These are phyloP conservation scores for Schrenkiella parvula DNA, from an alignment of 345 rosid genomes.

Conservation along the genomic window DNA sequence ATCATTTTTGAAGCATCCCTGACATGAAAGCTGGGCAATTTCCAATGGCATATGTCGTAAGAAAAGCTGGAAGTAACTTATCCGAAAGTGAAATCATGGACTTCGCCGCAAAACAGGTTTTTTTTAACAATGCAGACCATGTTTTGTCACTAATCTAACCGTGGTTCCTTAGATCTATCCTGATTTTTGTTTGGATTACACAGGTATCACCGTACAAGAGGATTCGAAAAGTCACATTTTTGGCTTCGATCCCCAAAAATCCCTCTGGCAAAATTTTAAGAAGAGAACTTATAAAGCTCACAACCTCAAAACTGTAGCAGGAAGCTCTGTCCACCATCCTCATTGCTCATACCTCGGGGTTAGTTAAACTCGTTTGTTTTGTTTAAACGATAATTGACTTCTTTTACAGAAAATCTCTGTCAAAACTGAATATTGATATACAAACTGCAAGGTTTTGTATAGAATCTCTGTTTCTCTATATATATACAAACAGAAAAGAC, in stretches of 20 bases:
- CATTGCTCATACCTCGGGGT: neutral
- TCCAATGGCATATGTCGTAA: constrained; percentile 34
- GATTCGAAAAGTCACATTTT: constrained; percentile 60
- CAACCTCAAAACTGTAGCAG: constrained; percentile 35
- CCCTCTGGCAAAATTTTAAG: constrained; percentile 76
- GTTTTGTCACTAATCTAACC: neutral
- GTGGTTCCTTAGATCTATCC: neutral
- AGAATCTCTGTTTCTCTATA: constrained; percentile 10
- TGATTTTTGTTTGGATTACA: neutral
- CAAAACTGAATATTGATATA: constrained; percentile 25
- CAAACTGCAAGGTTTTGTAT: constrained; percentile 6
- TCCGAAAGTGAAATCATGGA: constrained; percentile 19
- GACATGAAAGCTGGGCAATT: constrained; percentile 31
- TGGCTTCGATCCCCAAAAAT: constrained; percentile 67
- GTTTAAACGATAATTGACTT: neutral
- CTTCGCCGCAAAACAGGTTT: constrained; percentile 28
- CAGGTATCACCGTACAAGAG: constrained; percentile 43
- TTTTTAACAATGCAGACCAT: neutral
- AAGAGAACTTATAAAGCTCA: constrained; percentile 71
- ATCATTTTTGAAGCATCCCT: constrained; percentile 19
- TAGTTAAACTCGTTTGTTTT: constrained; percentile 5
- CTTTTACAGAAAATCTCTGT: neutral
- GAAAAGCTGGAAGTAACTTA: constrained; percentile 26
- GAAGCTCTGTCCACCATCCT: constrained; percentile 7
- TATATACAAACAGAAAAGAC: constrained; percentile 22